Base-by-base conservation (phyloP, 2,329 filamentous ascomycete species). In the Cytospora piceicola region DNA sequence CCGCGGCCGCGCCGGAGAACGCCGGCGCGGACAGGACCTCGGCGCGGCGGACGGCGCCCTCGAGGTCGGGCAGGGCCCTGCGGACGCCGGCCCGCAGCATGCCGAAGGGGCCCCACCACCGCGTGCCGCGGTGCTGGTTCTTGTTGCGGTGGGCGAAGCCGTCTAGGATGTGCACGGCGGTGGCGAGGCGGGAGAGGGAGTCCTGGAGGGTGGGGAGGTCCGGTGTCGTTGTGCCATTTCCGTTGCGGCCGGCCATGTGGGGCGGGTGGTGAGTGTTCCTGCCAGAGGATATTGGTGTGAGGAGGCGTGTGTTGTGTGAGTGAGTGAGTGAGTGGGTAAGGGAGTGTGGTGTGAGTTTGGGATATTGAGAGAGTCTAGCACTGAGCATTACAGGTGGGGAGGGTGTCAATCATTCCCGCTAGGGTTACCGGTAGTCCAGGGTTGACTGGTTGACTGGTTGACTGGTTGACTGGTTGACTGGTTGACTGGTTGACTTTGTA, bases 111-210 rank as follows among this genome's bases (percentile, higher is more conserved):
- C 79, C 75, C 87, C 91, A 98, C 94, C 94, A 99, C 74, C 88
- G 86, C 34, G 89, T 85, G 68, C 85, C 83, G 63, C 88, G 88
- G 77, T 98, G 94, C 79, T 98, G 94, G 79, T 97, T 98, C 74
- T 89, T 90, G 81, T 97, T 95, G 72, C 93, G 92, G 75, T 92
- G 88, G 77, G 89, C 86, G 72, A 96, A 86, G 70, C 91, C 85
- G 72, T 90, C 83, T 54, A 97, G 86, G 56, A 94, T 78, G 58
- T 84, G 75, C 32, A 80, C 71, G 32, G 82, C 73, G 2, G 80
- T 75, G 3, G 71, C 65, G 53, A 86, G 77, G 30, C 73, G 70
- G 57, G 70, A 67, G 61, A 72, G 68, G 52, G 72, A 67, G 30
- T 53, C 27, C 7, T 70, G 65, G 22, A 65, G 60, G 36, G 61